phyloP scores from a whole-genome alignment of 2,329 filamentous ascomycete species.

The Penicillium fuscoglaucum region DNA sequence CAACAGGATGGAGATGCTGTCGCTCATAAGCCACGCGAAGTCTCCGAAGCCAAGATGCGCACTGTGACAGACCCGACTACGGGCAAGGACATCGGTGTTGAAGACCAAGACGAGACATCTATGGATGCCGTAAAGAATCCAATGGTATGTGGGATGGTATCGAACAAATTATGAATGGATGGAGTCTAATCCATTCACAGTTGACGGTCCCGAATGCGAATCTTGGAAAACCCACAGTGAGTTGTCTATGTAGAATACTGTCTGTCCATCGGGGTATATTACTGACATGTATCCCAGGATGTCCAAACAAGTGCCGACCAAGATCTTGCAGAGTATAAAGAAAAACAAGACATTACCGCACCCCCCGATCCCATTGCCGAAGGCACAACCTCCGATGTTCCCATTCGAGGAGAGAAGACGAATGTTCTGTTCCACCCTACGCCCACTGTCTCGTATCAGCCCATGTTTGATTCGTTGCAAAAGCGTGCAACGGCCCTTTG shows the following conservation, averaged over 20 bases:
- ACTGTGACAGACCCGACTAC: slow-evolving; percentile 84
- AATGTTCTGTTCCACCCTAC: slow-evolving; percentile 96
- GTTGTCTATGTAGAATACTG: slow-evolving; percentile 19
- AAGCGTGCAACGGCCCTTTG: slow-evolving; percentile 71
- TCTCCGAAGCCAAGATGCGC: slow-evolving; percentile 51
- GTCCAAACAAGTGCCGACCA: slow-evolving; percentile 71
- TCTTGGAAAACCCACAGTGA: slow-evolving; percentile 67
- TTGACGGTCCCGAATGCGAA: slow-evolving; percentile 89
- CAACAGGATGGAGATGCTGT: slow-evolving; percentile 48
- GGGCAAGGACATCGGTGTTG: slow-evolving; percentile 80
- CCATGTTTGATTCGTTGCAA: slow-evolving; percentile 78
- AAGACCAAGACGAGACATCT: slow-evolving; percentile 72
- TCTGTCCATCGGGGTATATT: background rate
- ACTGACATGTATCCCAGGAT: slow-evolving; percentile 42
- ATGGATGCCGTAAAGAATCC: slow-evolving; percentile 72
- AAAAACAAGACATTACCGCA: slow-evolving; percentile 84
- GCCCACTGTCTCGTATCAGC: slow-evolving; percentile 83
- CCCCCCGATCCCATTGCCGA: slow-evolving; percentile 82
- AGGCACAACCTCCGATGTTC: slow-evolving; percentile 86
- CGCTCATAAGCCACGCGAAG: slow-evolving; percentile 51
- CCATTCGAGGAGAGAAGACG: slow-evolving; percentile 94
- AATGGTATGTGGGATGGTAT: slow-evolving; percentile 50
- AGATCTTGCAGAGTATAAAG: slow-evolving; percentile 74
- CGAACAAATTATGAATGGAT: background rate
- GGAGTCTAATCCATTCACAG: slow-evolving; percentile 39